Base-by-base conservation (phyloP, 1,284 basidiomycete genomes). In the Puccinia hordei region DNA sequence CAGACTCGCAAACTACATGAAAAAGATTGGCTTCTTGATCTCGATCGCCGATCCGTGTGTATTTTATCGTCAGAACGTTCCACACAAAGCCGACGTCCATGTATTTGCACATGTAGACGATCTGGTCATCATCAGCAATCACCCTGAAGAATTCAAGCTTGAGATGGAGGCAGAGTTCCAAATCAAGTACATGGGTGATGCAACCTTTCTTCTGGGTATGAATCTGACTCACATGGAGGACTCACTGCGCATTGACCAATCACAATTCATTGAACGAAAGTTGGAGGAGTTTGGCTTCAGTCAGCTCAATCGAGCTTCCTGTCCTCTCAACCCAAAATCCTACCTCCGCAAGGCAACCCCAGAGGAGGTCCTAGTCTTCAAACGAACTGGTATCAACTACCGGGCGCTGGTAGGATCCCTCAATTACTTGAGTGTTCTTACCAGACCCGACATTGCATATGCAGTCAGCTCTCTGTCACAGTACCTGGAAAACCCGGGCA, bases 21-120 rank as follows among this genome's bases (percentile, higher is more conserved):
- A 44, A 15, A 44, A 10, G 6, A 69, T 69, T 6, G 66, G 19
- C 24, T 69, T 69, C 41, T 19, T 1, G 0, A 15, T 27, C 15
- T 69, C 38, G 44, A 6, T 44, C 0, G 19, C 46, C 22, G 66
- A 69, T 17, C 59, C 59, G 9, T 61, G 59, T 24, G 59, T 61
- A 3, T 61, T 61, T 19, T 61, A 2, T 3, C 12, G 59, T 2
- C 24, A 3, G 27, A 17, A 24, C 3, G 13, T 13, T 15, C 13
- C 6, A 15, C 8, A 15, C 10, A 35, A 24, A 12, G 10, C 9
- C 3, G 9, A 10, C 2, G 24, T 22, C 3, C 22, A 3, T 3
- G 24, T 73, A 0, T 73, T 55, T 27, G 30, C 55, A 27, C 71
- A 53, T 72, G 69, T 72, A 1, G 69, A 72, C 24, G 69, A 72